Percentiles rank a stretch among this genome's conserved stretches.
These are phyloP conservation scores for Phoenix roebelenii DNA, from an alignment of 176 grass and related monocot species.

Conservation along the genomic window DNA sequence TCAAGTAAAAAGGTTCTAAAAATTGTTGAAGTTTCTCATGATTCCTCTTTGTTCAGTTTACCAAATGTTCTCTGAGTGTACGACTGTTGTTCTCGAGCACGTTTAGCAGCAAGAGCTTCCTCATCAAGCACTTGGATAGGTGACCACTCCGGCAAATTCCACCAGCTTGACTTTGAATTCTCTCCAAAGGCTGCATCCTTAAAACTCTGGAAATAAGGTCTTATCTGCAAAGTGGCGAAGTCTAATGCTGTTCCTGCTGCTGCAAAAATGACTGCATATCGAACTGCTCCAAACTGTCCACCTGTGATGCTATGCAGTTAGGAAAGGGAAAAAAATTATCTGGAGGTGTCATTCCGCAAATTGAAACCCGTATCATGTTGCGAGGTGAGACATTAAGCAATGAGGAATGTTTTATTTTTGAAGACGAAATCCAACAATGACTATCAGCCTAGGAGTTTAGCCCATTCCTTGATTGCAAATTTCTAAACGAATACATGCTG, in stretches of 20 bases:
- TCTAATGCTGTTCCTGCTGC: slow-evolving; percentile 57
- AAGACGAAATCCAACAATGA: no score
- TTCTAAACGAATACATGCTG: no score
- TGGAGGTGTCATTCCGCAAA: no score
- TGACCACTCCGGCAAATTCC: slow-evolving; percentile 61
- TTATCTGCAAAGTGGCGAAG: slow-evolving; percentile 34
- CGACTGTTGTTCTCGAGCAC: slow-evolving; percentile 42
- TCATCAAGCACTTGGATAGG: slow-evolving; percentile 88
- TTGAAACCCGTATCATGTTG: no score
- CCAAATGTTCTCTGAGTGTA: slow-evolving; percentile 25
- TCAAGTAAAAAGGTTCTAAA: no score
- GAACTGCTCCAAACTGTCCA: slow-evolving; percentile 60
- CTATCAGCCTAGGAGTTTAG: no score
- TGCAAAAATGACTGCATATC: slow-evolving; percentile 61
- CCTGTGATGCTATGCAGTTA: slow-evolving; percentile 25
- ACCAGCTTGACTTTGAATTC: slow-evolving; percentile 37
- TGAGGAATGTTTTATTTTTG: no score
- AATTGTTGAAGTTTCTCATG: not conserved
- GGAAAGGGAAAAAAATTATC: not conserved
- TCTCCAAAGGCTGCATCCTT: slow-evolving; percentile 26
- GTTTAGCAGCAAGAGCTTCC: slow-evolving; percentile 54
- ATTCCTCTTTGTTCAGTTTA: slow-evolving; percentile 45
- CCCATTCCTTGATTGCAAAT: no score
- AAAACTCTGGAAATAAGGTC: slow-evolving; percentile 32
- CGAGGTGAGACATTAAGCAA: no score